Conservation (phyloP, 805 yeast genomes). For the Suhomyces pyralidae region DNA sequence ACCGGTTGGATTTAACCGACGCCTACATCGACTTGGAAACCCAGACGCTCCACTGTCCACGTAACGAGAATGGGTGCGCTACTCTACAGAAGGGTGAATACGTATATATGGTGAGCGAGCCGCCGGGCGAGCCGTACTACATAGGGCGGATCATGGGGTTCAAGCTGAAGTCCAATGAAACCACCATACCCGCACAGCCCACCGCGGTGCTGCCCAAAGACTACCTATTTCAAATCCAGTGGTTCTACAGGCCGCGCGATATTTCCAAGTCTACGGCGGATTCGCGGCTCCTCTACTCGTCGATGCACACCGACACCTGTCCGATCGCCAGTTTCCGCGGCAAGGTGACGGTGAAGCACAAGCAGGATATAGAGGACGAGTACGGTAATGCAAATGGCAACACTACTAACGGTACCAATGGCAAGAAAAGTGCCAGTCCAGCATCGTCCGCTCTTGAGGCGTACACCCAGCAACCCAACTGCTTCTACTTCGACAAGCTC, state of each 20-base stretch:
- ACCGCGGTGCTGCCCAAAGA: conserved; percentile 45
- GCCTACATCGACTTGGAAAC: conserved; percentile 39
- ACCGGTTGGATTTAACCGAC: conserved; percentile 37
- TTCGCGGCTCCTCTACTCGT: conserved; percentile 74
- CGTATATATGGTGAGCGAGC: conserved; percentile 84
- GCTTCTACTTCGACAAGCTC: conserved; percentile 80
- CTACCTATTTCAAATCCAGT: conserved; percentile 69
- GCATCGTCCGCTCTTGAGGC: conserved; percentile 37
- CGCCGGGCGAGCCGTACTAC: conserved; percentile 92
- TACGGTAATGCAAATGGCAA: conserved; percentile 3
- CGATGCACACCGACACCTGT: conserved; percentile 82
- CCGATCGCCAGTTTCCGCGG: conserved; percentile 78
- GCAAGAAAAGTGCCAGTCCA: conserved; percentile 8
- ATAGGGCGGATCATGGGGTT: conserved; percentile 83
- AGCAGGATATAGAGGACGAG: conserved; percentile 56
- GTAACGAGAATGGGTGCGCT: conserved; percentile 5
- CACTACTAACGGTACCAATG: not conserved
- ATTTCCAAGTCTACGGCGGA: conserved; percentile 65
- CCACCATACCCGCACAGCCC: not conserved
- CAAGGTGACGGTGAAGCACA: conserved; percentile 63
- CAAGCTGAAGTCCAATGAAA: conserved; percentile 14
- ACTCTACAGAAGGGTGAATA: conserved; percentile 55
- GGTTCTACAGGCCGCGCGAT: conserved; percentile 90
- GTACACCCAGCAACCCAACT: conserved; percentile 58
- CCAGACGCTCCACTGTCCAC: conserved; percentile 39